Base-by-base conservation (phyloP, 257 asterid species). In the Marsdenia floribunda region DNA sequence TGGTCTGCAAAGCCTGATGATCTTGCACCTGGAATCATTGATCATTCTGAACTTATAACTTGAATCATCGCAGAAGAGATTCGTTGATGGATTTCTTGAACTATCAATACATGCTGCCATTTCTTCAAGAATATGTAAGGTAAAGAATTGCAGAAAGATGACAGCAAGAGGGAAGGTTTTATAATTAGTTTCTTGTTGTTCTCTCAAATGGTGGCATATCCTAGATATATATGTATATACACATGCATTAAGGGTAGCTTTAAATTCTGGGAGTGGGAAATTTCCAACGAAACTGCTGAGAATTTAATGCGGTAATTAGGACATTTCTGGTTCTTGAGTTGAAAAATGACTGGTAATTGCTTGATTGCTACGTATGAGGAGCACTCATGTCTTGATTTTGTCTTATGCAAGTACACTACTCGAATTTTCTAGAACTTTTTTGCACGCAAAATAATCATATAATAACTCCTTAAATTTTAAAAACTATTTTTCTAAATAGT, bases 51-150 rank as follows among this genome's bases (percentile, higher is more conserved):
- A 52, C 37, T 72, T 21, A 50, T 33, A 70, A 13, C 5, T 29
- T 49, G 58, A 49, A 70, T 50, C 71, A 42, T 46, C 53, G 70
- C 37, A 33, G 13, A 50, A 5, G 55, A 22, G 26, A 38, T n/a
- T 63, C 29, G 76, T 47, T 9, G 38, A 44, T 7, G 44, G 55
- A 26, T 37, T 59, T 60, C 47, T 49, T 49, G 71, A 35, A 2
- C 64, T 24, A 61, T 77, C 67, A 14, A 50, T 65, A 40, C 76
- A 77, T 2, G 73, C 15, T 33, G 60, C 73, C 80, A 77, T 77
- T 18, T 63, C 55, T 46, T 49, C 3, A 1, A 13, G 50, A 52
- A 33, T 19, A 29, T 52, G 52, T 22, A 38, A 26, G 5, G 59
- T 22, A 38, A 15, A 5, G 59, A 68, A 46, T 46, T 16, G 37